Conservation (phyloP, 768 basidiomycete species). For the Xerocomellus intermedius region DNA sequence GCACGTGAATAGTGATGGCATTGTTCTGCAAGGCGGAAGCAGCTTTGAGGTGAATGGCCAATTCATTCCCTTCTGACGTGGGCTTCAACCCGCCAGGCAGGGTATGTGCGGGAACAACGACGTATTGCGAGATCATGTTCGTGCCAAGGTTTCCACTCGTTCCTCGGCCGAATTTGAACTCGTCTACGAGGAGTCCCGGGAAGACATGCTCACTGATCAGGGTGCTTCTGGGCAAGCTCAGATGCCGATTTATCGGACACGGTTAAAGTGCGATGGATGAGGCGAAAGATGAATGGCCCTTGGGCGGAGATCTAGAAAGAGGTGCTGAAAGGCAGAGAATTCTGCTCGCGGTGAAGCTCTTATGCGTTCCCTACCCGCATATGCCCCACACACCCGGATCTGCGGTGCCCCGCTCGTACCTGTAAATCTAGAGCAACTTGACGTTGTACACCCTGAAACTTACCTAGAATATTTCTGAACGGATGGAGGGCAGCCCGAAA, state of each 20-base stretch:
- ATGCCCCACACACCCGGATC: too few relatives aligned
- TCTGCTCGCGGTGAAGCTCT: too few relatives aligned
- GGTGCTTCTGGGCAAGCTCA: not conserved
- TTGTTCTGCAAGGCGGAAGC: not conserved
- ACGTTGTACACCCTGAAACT: too few relatives aligned
- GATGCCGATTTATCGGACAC: not conserved
- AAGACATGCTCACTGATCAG: not conserved
- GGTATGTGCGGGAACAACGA: slow-evolving; percentile 1
- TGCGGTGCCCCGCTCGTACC: too few relatives aligned
- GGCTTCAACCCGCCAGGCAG: not conserved
- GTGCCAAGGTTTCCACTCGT: not conserved
- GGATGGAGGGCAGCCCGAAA: too few relatives aligned
- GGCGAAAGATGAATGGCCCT: not conserved
- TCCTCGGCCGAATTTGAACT: slow-evolving; percentile 4
- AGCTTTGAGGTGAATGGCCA: slow-evolving; percentile 10
- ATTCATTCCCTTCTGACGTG: not conserved
- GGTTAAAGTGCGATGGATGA: not conserved
- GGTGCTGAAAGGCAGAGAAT: not conserved
- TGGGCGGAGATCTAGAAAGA: not conserved
- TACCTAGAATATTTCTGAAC: too few relatives aligned
- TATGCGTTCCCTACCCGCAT: too few relatives aligned
- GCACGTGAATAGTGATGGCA: not conserved
- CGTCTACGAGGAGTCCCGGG: not conserved
- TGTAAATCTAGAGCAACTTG: too few relatives aligned
- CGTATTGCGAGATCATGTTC: slow-evolving; percentile 9